Percentiles rank a stretch among this genome's conserved stretches.
phyloP scores from a whole-genome alignment of 177 flowering plant species.

The Vitis hybrid region DNA sequence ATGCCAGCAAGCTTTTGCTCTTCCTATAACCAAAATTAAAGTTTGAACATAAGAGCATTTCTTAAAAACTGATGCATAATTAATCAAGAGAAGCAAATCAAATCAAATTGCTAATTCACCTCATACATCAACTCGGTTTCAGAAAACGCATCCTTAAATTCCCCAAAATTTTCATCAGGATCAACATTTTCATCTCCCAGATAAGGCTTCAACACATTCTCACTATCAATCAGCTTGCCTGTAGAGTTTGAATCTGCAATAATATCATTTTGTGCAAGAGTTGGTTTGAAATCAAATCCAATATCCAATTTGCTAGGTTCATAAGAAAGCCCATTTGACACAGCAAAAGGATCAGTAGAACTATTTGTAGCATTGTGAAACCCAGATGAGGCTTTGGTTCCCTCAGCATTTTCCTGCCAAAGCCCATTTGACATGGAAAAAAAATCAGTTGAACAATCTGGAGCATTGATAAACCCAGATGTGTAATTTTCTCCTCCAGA shows the following conservation, averaged over 20 bases:
- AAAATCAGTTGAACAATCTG: too few relatives aligned
- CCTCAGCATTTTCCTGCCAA: slow-evolving; percentile 16
- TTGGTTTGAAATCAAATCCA: slow-evolving; percentile 23
- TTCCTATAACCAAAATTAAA: slow-evolving; percentile 29
- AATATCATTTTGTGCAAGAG: slow-evolving; percentile 12
- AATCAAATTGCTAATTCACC: slow-evolving; percentile 18
- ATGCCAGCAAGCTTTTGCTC: slow-evolving; percentile 20
- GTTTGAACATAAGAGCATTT: background rate
- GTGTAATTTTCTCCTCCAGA: too few relatives aligned
- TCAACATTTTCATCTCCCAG: slow-evolving; percentile 18
- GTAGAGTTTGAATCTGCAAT: slow-evolving; percentile 9
- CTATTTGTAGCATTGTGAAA: slow-evolving; percentile 15
- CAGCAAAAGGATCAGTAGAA: slow-evolving; percentile 17
- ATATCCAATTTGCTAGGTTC: slow-evolving; percentile 18
- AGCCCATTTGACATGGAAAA: slow-evolving; percentile 30
- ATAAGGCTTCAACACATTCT: slow-evolving; percentile 13
- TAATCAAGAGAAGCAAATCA: background rate
- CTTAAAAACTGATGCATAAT: background rate
- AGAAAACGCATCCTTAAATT: slow-evolving; percentile 34
- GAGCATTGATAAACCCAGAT: background rate
- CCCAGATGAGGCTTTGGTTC: slow-evolving; percentile 14
- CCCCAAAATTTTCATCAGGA: slow-evolving; percentile 34
- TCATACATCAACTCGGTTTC: slow-evolving; percentile 23
- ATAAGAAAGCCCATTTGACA: slow-evolving; percentile 23
- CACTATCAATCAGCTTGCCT: slow-evolving; percentile 13